phyloP scores from a whole-genome alignment of 768 basidiomycete species.

The Agaricus blazei region DNA sequence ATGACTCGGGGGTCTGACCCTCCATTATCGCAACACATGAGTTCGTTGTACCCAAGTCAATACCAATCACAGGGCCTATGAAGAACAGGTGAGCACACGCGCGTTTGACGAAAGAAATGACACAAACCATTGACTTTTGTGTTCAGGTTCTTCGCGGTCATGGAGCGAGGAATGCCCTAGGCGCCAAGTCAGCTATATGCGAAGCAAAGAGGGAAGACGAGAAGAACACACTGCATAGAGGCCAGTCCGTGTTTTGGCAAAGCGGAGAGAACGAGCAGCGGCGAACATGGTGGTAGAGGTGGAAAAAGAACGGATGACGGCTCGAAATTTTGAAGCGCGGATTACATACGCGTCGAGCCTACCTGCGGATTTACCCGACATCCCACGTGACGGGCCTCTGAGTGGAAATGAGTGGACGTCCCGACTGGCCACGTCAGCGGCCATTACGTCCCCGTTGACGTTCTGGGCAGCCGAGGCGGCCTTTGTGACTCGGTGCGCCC shows the following conservation, averaged over 20 bases:
- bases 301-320: slow-evolving; percentile 25
- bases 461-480: too few species aligned
- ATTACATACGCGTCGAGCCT: slow-evolving; percentile 12
- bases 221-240: slow-evolving; percentile 51
- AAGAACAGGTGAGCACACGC: background rate
- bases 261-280: slow-evolving; percentile 59
- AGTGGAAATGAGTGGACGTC: too few species aligned
- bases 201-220: background rate
- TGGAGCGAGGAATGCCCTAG: slow-evolving; percentile 63
- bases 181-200: slow-evolving; percentile 10
- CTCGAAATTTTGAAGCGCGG: slow-evolving; percentile 12
- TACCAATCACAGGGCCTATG: slow-evolving; percentile 86
- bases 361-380: slow-evolving; percentile 13
- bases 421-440: background rate
- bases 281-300: slow-evolving; percentile 64
- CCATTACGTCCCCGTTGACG: background rate
- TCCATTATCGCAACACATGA: slow-evolving; percentile 95
- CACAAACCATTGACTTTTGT: slow-evolving; percentile 82
- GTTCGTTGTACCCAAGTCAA: slow-evolving; percentile 93
- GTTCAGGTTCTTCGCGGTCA: slow-evolving; percentile 91
- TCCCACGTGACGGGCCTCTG: slow-evolving; percentile 17
- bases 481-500: too few species aligned
- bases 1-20: slow-evolving; percentile 91
- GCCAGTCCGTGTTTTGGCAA: slow-evolving; percentile 53
- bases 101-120: slow-evolving; percentile 12